Evolutionary conservation across 192 early-diverging fungal genomes (phyloP).

Genomic region (Backusella parvicylindrica): DNA sequence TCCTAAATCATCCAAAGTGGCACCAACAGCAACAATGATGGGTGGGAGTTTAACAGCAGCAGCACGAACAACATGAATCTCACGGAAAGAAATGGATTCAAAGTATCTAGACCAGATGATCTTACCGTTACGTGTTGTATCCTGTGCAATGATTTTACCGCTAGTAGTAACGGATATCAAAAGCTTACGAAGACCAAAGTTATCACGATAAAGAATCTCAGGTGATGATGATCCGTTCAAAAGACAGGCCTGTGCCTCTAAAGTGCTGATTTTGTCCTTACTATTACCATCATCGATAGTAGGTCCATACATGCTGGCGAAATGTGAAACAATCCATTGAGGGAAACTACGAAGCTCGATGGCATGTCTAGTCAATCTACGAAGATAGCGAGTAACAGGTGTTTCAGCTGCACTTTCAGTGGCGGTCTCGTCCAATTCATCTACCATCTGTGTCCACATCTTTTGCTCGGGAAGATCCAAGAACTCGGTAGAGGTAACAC

Average conservation of each 20-base stretch:
- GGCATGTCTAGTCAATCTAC: slow-evolving; percentile 53
- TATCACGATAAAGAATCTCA: slow-evolving; percentile 50
- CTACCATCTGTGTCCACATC: slow-evolving; percentile 60
- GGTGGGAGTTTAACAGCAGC: slow-evolving; percentile 71
- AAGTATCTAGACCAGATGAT: slow-evolving; percentile 72
- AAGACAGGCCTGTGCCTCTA: slow-evolving; percentile 19
- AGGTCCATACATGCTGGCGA: slow-evolving; percentile 21
- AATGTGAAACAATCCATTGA: slow-evolving; percentile 38
- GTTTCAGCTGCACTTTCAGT: slow-evolving; percentile 40
- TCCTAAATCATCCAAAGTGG: slow-evolving; percentile 35
- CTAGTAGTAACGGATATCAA: slow-evolving; percentile 72
- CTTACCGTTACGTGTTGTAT: slow-evolving; percentile 70
- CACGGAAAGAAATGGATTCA: slow-evolving; percentile 42
- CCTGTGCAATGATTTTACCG: slow-evolving; percentile 82
- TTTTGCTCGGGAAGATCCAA: slow-evolving; percentile 79
- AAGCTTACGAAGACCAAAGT: slow-evolving; percentile 88
- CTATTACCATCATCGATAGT: slow-evolving; percentile 1
- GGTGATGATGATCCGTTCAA: not conserved
- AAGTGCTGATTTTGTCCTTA: not conserved
- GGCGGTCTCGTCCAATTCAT: slow-evolving; percentile 62
- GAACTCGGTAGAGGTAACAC: slow-evolving; percentile 65
- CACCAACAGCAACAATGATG: slow-evolving; percentile 61
- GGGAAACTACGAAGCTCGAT: slow-evolving; percentile 45
- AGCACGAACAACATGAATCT: slow-evolving; percentile 50
- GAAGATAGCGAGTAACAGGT: slow-evolving; percentile 62